Base-by-base conservation (phyloP, 805 yeast species). In the Lachancea sp. region DNA sequence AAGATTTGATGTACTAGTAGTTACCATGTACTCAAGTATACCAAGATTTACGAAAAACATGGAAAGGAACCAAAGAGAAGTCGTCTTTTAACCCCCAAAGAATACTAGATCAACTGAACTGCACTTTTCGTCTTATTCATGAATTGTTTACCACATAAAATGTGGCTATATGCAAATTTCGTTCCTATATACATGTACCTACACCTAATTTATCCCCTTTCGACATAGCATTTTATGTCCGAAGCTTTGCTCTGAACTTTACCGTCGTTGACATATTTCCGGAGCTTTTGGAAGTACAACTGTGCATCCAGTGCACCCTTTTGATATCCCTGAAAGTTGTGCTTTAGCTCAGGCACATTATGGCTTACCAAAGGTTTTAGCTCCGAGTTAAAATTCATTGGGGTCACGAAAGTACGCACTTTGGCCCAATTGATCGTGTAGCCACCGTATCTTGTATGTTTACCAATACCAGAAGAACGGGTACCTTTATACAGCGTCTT, bases 401-500 rank as follows among this genome's bases (percentile, higher is more conserved):
- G 99, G 9, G 81, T 88, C 2, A 86, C 95, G 66, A 82, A 93
- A 0, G 98, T 88, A 57, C 96, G 76, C 26, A 91, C 98, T 60
- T 82, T 88, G 37, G 68, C 66, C 87, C 95, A 91, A 68, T 86
- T 76, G 49, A 93, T 77, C 6, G 77, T 70, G 65, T 88, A 93
- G 18, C 77, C 75, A 44, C 95, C 97, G 49, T 72, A 74, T 30
- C 73, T 71, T 44, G 93, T 84, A 60, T 82, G 79, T 43, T 72
- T 73, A 62, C 99, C 99, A 50, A 88, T 79, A 65, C 97, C 97
- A 2, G 95, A 77, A 4, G 99, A 86, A 47, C 97, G 78, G 18
- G 98, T 93, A 72, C 99, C 99, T 66, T 93, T 93, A 70, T 93
- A 93, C 69, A 74, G 85, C 56, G 85, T 82, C 71, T 90, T 89